phyloP scores from a whole-genome alignment of 768 basidiomycete species.

The Tricholoma terreum region DNA sequence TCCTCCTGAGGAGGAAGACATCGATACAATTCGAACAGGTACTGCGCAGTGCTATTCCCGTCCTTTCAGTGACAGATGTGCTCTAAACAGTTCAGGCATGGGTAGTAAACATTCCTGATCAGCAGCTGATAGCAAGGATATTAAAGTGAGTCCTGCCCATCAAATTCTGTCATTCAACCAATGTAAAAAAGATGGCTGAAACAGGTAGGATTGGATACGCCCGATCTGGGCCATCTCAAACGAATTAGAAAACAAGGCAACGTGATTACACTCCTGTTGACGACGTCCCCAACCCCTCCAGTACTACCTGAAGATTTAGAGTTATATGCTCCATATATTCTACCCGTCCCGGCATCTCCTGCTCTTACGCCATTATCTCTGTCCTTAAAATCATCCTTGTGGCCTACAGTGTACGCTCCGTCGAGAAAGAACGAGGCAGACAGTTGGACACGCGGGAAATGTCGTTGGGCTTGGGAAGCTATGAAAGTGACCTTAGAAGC shows the following conservation, averaged over 20 bases:
- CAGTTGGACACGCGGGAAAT: conserved; percentile 61
- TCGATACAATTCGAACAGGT: conserved; percentile 57
- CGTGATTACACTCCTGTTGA: conserved; percentile 55
- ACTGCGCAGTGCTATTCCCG: conserved; percentile 13
- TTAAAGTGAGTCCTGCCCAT: conserved; percentile 47
- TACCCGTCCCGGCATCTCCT: conserved; percentile 60
- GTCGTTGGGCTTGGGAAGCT: conserved; percentile 75
- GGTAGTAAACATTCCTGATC: conserved; percentile 72
- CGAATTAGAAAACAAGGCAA: conserved; percentile 58
- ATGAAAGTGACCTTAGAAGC: conserved; percentile 50
- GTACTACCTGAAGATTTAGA: conserved; percentile 45
- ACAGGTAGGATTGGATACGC: conserved; percentile 54
- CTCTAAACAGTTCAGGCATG: conserved; percentile 58
- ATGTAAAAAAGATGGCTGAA: conserved; percentile 61
- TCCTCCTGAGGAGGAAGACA: conserved; percentile 60
- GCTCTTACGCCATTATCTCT: conserved; percentile 70
- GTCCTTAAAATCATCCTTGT: conserved; percentile 64
- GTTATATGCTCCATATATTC: conserved; percentile 51
- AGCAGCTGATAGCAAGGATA: conserved; percentile 53
- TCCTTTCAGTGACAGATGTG: not conserved
- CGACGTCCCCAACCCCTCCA: conserved; percentile 39
- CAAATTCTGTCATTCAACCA: not conserved
- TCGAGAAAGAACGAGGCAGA: conserved; percentile 64
- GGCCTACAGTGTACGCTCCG: conserved; percentile 82
- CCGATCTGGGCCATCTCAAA: conserved; percentile 70